Evolutionary conservation across 331 rosid species (phyloP), one percentile per base, ranked within the genome.

Genomic region (Pyracantha coccinea): DNA sequence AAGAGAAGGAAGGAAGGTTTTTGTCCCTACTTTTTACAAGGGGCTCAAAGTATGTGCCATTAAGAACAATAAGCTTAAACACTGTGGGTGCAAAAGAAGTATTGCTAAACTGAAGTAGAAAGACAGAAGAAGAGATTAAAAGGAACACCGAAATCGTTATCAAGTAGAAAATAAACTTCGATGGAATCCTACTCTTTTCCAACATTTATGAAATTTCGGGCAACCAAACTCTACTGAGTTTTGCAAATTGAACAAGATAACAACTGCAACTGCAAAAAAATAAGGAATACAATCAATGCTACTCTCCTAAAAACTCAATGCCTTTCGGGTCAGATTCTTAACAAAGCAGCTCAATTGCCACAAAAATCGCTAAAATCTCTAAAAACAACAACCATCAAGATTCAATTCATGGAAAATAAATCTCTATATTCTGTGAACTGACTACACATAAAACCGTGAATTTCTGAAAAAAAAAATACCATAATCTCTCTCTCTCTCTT

Each of bases 41-140:
- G 68, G 94, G 83, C 24, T 81, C 90, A 70, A 83, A 69, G 86
- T 87, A 82, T n/a, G 93, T 81, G 58, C 78, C 86, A 77, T 91
- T 90, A 57, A 86, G 87, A 75, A 88, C 83, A 80, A 90, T 85
- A 41, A 84, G 88, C 86, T 87, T 84, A 63, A 92, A 85, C 28
- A 94, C 91, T 41, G 97, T 84, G 72, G 97, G 94, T 66, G 89
- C 71, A 58, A 89, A 79, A 27, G 96, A 87, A 77, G 76, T 82
- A 70, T 77, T 81, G 75, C 88, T 78, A 80, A 83, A 87, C 75
- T 86, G 95, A 59, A 91, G 88, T 47, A 92, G 89, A 85, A 89
- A 92, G 33, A 86, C 32, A 9, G 91, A 88, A 70, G 97, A 94
- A 75, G 90, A 13, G 68, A 90, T 76, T 80, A 94, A 82, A 77